A percentile compares a stretch with the other conserved stretches of the same genome.
phyloP scores from a whole-genome alignment of 2,329 filamentous ascomycete genomes.

The Pseudogymnoascus sp. region DNA sequence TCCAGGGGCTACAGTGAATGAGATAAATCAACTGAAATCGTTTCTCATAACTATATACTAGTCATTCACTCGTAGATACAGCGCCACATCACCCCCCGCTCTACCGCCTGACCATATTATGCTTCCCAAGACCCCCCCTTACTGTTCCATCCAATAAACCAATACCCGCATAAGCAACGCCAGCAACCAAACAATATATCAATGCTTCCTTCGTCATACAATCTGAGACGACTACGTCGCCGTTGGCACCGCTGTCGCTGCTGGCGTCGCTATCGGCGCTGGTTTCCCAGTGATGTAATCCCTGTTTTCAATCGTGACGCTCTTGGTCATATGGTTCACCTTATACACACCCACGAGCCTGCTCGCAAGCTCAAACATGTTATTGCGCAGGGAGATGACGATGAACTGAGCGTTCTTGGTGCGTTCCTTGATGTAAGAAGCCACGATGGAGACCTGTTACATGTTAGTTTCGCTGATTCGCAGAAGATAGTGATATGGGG shows the following conservation, averaged over 20 bases:
- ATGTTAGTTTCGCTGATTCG: slow-evolving; percentile 9
- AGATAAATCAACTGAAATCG: neutral
- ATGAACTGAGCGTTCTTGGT: slow-evolving; percentile 99
- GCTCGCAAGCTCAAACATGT: slow-evolving; percentile 99
- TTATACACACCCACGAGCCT: slow-evolving; percentile 97
- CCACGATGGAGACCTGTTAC: slow-evolving; percentile 81
- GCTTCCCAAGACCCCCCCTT: neutral
- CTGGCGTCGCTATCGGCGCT: neutral
- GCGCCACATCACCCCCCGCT: neutral
- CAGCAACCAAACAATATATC: neutral
- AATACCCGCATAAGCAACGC: neutral
- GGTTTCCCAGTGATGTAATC: slow-evolving; percentile 49
- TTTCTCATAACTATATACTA: slow-evolving; percentile 7
- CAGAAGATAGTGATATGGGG: slow-evolving; percentile 1
- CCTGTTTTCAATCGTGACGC: slow-evolving; percentile 76
- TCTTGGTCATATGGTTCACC: slow-evolving; percentile 98
- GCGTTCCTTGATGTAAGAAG: slow-evolving; percentile 96
- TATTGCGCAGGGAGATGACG: slow-evolving; percentile 94
- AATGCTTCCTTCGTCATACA: neutral
- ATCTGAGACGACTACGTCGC: neutral
- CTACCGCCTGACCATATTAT: neutral
- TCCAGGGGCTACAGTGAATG: neutral
- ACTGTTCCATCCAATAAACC: neutral
- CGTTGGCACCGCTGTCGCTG: neutral
- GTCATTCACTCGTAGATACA: slow-evolving; percentile 7